Percentiles rank a stretch among this genome's conserved stretches.
Evolutionary conservation across 2,329 filamentous ascomycete genomes (phyloP).

Genomic region (Fusarium pilosicola): DNA sequence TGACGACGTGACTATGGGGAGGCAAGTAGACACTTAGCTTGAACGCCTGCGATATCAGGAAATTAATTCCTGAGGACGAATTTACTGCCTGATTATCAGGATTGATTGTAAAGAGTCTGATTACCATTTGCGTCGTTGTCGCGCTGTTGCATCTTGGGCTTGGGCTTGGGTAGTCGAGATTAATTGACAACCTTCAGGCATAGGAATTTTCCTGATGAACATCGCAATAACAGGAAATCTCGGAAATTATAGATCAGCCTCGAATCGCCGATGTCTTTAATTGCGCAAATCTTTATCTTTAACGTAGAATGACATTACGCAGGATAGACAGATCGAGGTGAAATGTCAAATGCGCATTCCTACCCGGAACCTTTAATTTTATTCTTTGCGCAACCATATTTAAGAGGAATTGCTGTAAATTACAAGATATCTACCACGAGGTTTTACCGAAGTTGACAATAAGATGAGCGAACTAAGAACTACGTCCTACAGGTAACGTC

Average conservation of each 20-base stretch:
- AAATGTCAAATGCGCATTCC: background rate
- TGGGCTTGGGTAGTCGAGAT: background rate
- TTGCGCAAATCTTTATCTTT: background rate
- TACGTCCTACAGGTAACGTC: fast-evolving
- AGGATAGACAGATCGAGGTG: background rate
- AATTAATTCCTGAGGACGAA: background rate
- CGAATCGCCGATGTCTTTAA: no score
- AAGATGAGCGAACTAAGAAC: no score
- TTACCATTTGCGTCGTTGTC: background rate
- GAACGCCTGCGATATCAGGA: background rate
- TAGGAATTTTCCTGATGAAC: background rate
- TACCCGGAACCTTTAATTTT: background rate
- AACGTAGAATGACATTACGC: fast-evolving
- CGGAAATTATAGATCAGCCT: fast-evolving
- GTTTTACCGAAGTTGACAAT: background rate
- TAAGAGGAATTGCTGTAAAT: background rate
- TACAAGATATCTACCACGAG: background rate
- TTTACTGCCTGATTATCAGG: background rate
- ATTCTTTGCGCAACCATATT: background rate
- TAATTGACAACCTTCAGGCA: no score
- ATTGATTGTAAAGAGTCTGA: background rate
- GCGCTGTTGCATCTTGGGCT: no score
- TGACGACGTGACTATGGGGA: background rate
- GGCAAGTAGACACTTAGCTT: background rate
- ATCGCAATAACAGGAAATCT: background rate